These are phyloP conservation scores for Rhodotorula paludigena DNA, from an alignment of 768 basidiomycete species.

Conservation along the genomic window DNA sequence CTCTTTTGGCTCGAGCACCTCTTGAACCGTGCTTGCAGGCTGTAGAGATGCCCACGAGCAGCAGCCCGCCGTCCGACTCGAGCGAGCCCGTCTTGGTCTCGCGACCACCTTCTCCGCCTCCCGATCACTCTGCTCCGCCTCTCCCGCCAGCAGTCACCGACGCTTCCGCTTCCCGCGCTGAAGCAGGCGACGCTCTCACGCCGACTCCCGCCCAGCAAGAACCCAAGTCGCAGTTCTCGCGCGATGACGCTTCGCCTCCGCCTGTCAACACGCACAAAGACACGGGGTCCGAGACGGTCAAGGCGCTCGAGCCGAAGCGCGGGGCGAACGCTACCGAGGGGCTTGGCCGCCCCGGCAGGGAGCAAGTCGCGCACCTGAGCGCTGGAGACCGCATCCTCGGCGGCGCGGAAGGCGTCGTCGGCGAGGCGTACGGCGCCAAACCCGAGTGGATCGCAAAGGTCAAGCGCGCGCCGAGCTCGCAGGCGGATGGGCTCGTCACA, in stretches of 20 bases:
- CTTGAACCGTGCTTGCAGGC: neutral
- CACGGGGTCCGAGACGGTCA: conserved; percentile 3
- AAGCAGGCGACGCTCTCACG: no score
- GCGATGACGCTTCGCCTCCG: no score
- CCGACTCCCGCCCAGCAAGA: no score
- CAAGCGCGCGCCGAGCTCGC: neutral
- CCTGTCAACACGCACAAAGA: neutral
- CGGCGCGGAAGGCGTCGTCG: conserved; percentile 21
- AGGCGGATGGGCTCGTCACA: no score
- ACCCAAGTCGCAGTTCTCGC: no score
- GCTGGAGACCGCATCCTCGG: neutral
- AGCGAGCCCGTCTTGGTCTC: conserved; percentile 28
- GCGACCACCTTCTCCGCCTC: neutral
- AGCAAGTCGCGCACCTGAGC: neutral
- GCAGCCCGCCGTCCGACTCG: neutral
- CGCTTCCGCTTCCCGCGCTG: neutral
- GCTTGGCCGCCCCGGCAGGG: neutral
- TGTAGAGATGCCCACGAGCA: neutral
- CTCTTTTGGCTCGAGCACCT: neutral
- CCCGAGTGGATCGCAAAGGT: conserved; percentile 28
- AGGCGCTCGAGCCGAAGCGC: neutral
- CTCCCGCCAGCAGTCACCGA: neutral
- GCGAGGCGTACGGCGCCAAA: conserved; percentile 8
- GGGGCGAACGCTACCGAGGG: neutral
- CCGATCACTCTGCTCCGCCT: neutral